Evolutionary conservation across 305 asterid species (phyloP), one percentile per base, ranked within the genome.

Genomic region (Rubia tinctorum): DNA sequence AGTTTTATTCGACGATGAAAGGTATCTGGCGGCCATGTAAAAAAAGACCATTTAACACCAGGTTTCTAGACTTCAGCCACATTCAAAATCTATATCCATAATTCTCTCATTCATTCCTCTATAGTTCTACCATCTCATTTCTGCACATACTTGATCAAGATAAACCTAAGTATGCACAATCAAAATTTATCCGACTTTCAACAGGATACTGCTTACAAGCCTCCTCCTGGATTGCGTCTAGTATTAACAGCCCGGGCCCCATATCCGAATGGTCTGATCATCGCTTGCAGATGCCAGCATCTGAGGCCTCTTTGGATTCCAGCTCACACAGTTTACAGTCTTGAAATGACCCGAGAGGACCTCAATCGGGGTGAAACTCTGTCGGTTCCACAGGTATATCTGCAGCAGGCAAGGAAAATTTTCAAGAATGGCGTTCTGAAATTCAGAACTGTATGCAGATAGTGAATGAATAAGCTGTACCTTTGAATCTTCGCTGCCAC

Each of bases 271-370:
- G 0, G 92, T 91, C 58, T 89, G 89, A 82, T 93, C 98, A 72
- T 91, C 98, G 53, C 98, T 91, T 40, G 97, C 97, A 12, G 97
- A 93, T 72, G 97, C 98, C 77, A 91, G 79, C 90, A 93, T 90
- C 39, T 86, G 86, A 64, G 82, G 89, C 74, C 85, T 89, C 67
- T 44, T 77, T 2, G 97, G 93, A 73, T 93, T 93, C 97, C 98
- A 93, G 85, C 94, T 90, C 74, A 93, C 97, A 55, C 91, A 86
- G 79, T 93, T 93, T 77, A 93, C 98, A 11, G 96, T 90, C 91
- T 70, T 86, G 77, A 51, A 56, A 83, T 93, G 98, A 53, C 98
- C 98, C 37, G 88, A 87, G 47, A 93, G 78, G 68, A 88, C 79
- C 90, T 90, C 91, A 1, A 93, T 81, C 13, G 98, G 98, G 74